phyloP scores from a whole-genome alignment of 2,329 filamentous ascomycete species.

The Claviceps monticola region DNA sequence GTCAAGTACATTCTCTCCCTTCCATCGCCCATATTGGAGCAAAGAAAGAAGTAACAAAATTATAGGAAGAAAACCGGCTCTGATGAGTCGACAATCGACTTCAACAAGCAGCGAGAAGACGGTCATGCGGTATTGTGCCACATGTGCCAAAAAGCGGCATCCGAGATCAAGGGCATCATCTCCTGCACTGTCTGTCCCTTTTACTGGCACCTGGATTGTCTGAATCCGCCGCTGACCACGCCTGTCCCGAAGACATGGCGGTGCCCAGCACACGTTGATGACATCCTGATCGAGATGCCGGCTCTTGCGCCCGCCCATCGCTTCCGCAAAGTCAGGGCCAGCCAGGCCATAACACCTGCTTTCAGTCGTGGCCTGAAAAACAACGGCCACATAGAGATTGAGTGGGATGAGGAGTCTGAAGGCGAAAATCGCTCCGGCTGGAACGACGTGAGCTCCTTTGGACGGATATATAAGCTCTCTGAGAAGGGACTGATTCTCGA shows the following conservation, averaged over 20 bases:
- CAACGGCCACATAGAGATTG: slow-evolving; percentile 59
- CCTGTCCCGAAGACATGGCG: slow-evolving; percentile 69
- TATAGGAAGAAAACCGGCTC: slow-evolving; percentile 37
- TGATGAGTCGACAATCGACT: slow-evolving; percentile 50
- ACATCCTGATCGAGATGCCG: slow-evolving; percentile 50
- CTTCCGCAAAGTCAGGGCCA: slow-evolving; percentile 45
- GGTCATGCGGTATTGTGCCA: slow-evolving; percentile 67
- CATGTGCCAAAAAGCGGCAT: slow-evolving; percentile 53
- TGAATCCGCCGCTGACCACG: slow-evolving; percentile 70
- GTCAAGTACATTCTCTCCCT: slow-evolving; percentile 39
- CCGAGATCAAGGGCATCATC: slow-evolving; percentile 55
- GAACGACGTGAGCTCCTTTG: slow-evolving; percentile 45
- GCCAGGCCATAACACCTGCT: slow-evolving; percentile 35
- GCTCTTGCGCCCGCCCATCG: slow-evolving; percentile 45
- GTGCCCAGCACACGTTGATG: slow-evolving; percentile 76
- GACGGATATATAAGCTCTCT: slow-evolving; percentile 50
- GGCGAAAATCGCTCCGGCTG: slow-evolving; percentile 41
- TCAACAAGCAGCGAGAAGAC: slow-evolving; percentile 59
- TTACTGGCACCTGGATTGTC: slow-evolving; percentile 85
- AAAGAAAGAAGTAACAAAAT: not conserved
- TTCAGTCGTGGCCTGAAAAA: slow-evolving; percentile 53
- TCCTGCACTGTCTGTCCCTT: slow-evolving; percentile 72
- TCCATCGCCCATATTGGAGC: no score
- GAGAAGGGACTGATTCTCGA: slow-evolving; percentile 54
- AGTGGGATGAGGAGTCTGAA: slow-evolving; percentile 43